phyloP scores from a whole-genome alignment of 1,139 yeast species.

The Geotrichum candidum region DNA sequence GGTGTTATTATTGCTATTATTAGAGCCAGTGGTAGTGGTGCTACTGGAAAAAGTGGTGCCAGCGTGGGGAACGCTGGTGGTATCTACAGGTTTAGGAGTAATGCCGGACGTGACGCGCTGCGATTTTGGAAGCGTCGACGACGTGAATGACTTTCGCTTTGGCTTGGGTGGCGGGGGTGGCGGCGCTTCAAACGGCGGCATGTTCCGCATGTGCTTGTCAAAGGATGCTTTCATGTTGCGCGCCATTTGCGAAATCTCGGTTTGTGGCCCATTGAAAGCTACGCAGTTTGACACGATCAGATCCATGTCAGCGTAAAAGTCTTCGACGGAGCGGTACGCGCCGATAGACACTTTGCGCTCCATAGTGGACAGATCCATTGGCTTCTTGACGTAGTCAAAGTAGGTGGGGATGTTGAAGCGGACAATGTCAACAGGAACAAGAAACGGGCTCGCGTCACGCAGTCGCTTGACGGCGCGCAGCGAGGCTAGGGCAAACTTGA shows the following conservation, averaged over 20 bases:
- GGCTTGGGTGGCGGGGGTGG: slow-evolving; percentile 26
- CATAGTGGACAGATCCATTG: slow-evolving; percentile 92
- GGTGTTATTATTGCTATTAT: background rate
- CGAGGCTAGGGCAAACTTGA: slow-evolving; percentile 46
- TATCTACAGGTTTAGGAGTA: slow-evolving; percentile 17
- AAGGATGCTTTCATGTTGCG: slow-evolving; percentile 83
- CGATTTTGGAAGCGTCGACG: slow-evolving; percentile 23
- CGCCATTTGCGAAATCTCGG: slow-evolving; percentile 87
- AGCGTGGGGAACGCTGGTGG: slow-evolving; percentile 1
- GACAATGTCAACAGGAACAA: slow-evolving; percentile 83
- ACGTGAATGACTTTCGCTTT: slow-evolving; percentile 26
- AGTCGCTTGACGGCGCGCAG: slow-evolving; percentile 71
- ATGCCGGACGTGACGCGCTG: slow-evolving; percentile 29
- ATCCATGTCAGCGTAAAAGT: slow-evolving; percentile 73
- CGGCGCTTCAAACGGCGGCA: slow-evolving; percentile 71
- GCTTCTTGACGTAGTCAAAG: slow-evolving; percentile 73
- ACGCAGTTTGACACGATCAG: slow-evolving; percentile 78
- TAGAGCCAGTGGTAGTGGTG: slow-evolving; percentile 19
- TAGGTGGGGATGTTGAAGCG: slow-evolving; percentile 88
- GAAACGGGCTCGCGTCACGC: slow-evolving; percentile 88
- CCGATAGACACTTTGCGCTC: slow-evolving; percentile 67
- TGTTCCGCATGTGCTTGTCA: slow-evolving; percentile 85
- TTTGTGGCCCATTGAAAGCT: slow-evolving; percentile 76
- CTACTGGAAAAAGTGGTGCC: background rate
- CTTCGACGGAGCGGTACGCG: slow-evolving; percentile 66